phyloP scores from a whole-genome alignment of 179 eudicot species.

The Pouteria campechiana region DNA sequence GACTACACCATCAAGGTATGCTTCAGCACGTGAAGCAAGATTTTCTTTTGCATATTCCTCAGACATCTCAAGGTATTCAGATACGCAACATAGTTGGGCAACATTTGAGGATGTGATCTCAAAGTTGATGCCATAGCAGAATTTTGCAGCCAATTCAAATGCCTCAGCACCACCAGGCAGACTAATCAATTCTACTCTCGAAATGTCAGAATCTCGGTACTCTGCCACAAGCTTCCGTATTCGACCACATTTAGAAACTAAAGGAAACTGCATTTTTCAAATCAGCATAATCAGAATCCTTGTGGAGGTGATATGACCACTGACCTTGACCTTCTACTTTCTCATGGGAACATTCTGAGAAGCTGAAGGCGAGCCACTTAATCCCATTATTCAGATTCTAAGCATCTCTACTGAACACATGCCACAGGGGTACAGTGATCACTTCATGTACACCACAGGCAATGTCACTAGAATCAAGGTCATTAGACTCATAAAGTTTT shows the following conservation, averaged over 20 bases:
- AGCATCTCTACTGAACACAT: too few relatives aligned
- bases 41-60: conserved; percentile 67
- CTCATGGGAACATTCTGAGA: too few relatives aligned
- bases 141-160: conserved; percentile 90
- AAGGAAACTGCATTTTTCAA: conserved; percentile 54
- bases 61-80: conserved; percentile 76
- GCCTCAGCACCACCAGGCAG: conserved; percentile 80
- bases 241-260: conserved; percentile 72
- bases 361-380: too few relatives aligned
- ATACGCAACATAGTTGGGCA: conserved; percentile 69
- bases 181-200: conserved; percentile 46
- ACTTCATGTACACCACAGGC: too few relatives aligned
- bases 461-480: too few relatives aligned
- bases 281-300: too few relatives aligned
- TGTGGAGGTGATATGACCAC: too few relatives aligned
- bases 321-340: too few relatives aligned
- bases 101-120: conserved; percentile 79
- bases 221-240: conserved; percentile 66
- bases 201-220: conserved; percentile 38
- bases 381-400: too few relatives aligned
- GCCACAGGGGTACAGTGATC: too few relatives aligned
- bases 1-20: conserved; percentile 59
- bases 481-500: too few relatives aligned
- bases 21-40: conserved; percentile 71
- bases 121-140: conserved; percentile 80